phyloP scores from a whole-genome alignment of 2,329 filamentous ascomycete species.

The Monilinia fructicola region DNA sequence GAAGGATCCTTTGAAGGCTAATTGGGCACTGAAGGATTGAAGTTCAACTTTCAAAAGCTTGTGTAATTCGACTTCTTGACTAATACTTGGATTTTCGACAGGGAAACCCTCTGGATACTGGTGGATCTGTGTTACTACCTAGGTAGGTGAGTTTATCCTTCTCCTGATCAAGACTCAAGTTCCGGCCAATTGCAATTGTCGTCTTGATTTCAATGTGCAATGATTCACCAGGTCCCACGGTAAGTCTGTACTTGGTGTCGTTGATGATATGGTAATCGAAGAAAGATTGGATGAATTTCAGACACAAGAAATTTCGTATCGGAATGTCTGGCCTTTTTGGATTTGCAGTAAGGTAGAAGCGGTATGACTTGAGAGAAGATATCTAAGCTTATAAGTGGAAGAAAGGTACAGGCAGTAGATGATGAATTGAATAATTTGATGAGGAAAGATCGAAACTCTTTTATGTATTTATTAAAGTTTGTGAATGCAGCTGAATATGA shows the following conservation, averaged over 20 bases:
- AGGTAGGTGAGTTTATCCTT: not conserved
- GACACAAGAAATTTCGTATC: slow-evolving; percentile 20
- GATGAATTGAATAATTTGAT: slow-evolving; percentile 1
- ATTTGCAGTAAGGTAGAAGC: not conserved
- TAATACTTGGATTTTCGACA: not conserved
- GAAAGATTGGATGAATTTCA: slow-evolving; percentile 10
- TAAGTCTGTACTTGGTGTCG: slow-evolving; percentile 14
- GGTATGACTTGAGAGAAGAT: slow-evolving; percentile 5
- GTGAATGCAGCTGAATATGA: slow-evolving; percentile 3
- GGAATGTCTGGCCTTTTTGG: not conserved
- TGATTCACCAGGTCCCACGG: slow-evolving; percentile 4
- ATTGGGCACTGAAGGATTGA: slow-evolving; percentile 14
- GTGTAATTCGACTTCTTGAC: slow-evolving; percentile 1
- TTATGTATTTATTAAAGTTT: not conserved
- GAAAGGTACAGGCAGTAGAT: not conserved
- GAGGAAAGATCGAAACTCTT: slow-evolving; percentile 1
- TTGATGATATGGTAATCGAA: slow-evolving; percentile 6
- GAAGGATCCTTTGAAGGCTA: slow-evolving; percentile 20
- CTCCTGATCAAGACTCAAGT: slow-evolving; percentile 4
- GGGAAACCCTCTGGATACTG: not conserved
- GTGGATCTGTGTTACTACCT: not conserved
- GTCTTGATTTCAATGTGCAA: slow-evolving; percentile 14
- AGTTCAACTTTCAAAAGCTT: not conserved
- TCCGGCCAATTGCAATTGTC: slow-evolving; percentile 7
- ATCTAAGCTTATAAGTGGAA: not conserved